Evolutionary conservation across 1,284 basidiomycete genomes (phyloP), one percentile per base, ranked within the genome.

Genomic region (Moniliophthora roreri): DNA sequence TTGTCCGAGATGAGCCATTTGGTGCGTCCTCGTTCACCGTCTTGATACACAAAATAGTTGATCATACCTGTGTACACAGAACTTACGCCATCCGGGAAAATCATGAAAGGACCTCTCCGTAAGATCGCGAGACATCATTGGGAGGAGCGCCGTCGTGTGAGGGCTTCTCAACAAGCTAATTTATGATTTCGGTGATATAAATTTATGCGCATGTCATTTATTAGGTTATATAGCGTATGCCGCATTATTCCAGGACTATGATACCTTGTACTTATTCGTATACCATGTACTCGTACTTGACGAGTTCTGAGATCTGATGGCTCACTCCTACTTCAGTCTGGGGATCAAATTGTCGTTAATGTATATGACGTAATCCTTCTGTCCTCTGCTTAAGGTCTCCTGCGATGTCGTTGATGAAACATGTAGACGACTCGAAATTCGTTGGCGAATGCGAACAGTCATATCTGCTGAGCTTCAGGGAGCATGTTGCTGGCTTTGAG

Each of bases 101-200:
- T 83, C 28, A 69, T 81, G 45, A 86, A 86, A 65, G 72, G 64
- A 6, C 72, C 76, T 28, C 65, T 85, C 16, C 75, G 81, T 18
- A 71, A 71, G 60, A 57, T 79, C 46, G 78, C 78, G 4, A 66
- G 67, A 42, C 62, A 60, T 21, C 72, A 76, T 55, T 83, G 80
- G 80, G 70, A 76, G 60, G 51, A 65, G 57, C 66, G 75, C n/a
- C 21, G 24, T 23, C 23, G 21, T 32, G 28, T 11, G 11, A 32
- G 28, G 11, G 28, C 28, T 11, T 6, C 28, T 32, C 28, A 32
- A 32, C 28, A 32, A 32, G 28, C 28, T 6, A 32, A 32, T 32
- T 32, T 32, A 32, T 32, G 11, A 32, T 6, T 6, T 11, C 11
- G 28, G 20, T 50, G 37, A 34, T 36, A 36, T 11, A 32, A 32